These are phyloP conservation scores for Pichia norvegensis DNA, from an alignment of 1,139 yeast genomes.

Conservation along the genomic window DNA sequence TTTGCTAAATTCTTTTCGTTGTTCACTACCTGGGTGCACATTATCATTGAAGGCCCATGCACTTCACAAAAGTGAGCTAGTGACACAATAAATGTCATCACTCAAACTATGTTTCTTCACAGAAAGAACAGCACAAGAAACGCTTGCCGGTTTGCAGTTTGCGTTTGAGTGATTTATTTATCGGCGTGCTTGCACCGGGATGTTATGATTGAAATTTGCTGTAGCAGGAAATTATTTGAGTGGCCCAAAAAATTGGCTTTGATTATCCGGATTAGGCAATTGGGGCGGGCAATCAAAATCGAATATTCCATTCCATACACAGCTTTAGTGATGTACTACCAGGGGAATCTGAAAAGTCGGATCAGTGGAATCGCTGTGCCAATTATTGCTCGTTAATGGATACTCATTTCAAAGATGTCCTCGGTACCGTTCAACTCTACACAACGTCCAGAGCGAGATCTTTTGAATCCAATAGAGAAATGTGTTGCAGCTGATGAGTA, in stretches of 20 bases:
- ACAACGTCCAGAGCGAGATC: neutral
- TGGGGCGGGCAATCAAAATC: neutral
- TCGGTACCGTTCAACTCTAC: neutral
- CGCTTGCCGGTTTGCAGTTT: neutral
- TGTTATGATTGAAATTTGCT: too few species aligned
- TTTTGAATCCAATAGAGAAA: neutral
- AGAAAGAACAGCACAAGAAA: neutral
- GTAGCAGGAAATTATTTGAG: too few species aligned
- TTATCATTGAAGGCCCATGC: conserved; percentile 74
- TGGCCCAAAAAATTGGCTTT: too few species aligned
- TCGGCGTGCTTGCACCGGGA: too few species aligned
- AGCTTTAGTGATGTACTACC: neutral
- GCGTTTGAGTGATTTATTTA: neutral
- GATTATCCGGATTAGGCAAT: neutral
- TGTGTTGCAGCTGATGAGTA: neutral
- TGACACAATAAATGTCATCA: conserved; percentile 39
- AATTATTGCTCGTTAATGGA: too few species aligned
- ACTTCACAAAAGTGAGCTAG: conserved; percentile 80
- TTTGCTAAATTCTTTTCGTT: conserved; percentile 24
- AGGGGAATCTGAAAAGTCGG: too few species aligned
- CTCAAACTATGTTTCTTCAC: neutral
- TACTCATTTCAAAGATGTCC: neutral
- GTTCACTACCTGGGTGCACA: conserved; percentile 55
- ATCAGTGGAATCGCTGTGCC: too few species aligned
- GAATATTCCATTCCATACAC: neutral